Percentiles rank a stretch among this genome's conserved stretches.
Conservation (phyloP, 2,329 filamentous ascomycete species). For the Claviceps arundinis region DNA sequence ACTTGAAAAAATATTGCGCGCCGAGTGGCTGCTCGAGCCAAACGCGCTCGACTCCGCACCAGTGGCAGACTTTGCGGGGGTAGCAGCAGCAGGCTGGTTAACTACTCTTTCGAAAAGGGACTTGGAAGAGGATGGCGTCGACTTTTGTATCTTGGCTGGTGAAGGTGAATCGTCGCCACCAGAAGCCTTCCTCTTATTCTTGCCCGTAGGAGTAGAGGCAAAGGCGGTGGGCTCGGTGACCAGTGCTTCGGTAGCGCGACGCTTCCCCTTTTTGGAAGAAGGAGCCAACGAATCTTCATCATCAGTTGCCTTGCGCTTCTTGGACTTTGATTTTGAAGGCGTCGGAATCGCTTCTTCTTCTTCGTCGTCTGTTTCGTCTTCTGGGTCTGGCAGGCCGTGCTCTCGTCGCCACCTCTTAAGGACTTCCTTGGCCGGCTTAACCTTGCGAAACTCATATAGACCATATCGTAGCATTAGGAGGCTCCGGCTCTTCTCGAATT, state of each 20-base stretch:
- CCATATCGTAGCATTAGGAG: slow-evolving; percentile 49
- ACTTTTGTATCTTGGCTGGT: slow-evolving; percentile 35
- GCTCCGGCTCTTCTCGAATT: slow-evolving; percentile 50
- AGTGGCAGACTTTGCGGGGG: slow-evolving; percentile 10
- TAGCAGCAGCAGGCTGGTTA: slow-evolving; percentile 28
- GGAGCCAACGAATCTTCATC: slow-evolving; percentile 28
- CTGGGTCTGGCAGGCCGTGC: slow-evolving; percentile 38
- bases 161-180: slow-evolving; percentile 29
- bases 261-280: slow-evolving; percentile 32
- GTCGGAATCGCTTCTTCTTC: slow-evolving; percentile 21
- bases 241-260: slow-evolving; percentile 30
- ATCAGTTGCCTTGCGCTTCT: slow-evolving; percentile 46
- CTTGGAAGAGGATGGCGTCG: slow-evolving; percentile 39
- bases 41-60: slow-evolving; percentile 20
- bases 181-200: slow-evolving; percentile 40
- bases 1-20: slow-evolving; percentile 30
- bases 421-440: slow-evolving; percentile 44
- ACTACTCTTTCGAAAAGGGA: slow-evolving; percentile 44
- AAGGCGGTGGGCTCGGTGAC: slow-evolving; percentile 20
- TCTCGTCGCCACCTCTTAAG: slow-evolving; percentile 45
- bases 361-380: slow-evolving; percentile 26
- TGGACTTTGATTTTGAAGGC: slow-evolving; percentile 19
- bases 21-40: slow-evolving; percentile 21
- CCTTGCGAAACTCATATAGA: slow-evolving; percentile 49
- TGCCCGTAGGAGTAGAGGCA: slow-evolving; percentile 16